These are phyloP conservation scores for Volvariella volvacea DNA, from an alignment of 1,284 basidiomycete genomes.

Conservation along the genomic window DNA sequence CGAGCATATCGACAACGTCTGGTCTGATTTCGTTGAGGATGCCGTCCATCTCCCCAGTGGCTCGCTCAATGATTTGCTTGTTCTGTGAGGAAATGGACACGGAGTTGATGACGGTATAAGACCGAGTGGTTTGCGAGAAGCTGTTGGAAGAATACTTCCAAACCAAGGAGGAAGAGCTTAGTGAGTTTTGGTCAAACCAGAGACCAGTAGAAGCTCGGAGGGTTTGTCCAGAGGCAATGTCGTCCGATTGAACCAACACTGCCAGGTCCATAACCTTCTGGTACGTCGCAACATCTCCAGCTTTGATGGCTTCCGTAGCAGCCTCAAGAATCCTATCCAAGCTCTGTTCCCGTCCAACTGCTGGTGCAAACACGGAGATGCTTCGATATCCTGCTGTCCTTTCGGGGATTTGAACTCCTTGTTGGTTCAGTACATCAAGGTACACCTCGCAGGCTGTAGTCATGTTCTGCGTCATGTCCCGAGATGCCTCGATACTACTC, in stretches of 20 bases:
- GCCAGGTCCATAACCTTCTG: neutral
- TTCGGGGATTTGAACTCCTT: neutral
- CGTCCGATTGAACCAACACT: neutral
- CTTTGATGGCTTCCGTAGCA: neutral
- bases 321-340: neutral
- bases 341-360: neutral
- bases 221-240: neutral
- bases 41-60: neutral
- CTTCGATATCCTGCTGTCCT: neutral
- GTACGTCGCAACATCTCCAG: neutral
- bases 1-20: neutral
- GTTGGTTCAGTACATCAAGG: neutral
- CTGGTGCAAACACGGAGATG: neutral
- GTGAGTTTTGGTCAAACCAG: neutral
- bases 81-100: neutral
- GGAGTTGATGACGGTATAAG: neutral
- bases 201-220: neutral
- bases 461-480: neutral
- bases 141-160: neutral
- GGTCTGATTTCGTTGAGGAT: neutral
- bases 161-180: neutral
- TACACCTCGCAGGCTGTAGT: neutral
- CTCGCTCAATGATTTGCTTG: neutral
- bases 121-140: neutral
- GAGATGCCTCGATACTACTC: neutral